These are phyloP conservation scores for Camelina neglecta DNA, from an alignment of 345 rosid species.

Conservation along the genomic window DNA sequence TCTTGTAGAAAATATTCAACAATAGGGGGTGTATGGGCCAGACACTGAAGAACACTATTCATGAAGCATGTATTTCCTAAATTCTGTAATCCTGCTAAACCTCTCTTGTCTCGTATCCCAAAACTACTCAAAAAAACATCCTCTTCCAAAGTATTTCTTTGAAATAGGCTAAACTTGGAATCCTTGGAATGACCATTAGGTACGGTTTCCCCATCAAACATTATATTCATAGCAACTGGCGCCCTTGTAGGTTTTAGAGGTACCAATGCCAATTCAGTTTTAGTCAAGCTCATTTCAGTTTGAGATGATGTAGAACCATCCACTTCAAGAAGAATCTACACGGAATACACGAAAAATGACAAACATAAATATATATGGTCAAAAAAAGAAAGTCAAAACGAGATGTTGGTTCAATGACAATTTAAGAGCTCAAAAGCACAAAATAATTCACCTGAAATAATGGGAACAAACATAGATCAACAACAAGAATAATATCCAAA, in stretches of 20 bases:
- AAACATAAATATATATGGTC: constrained; percentile 18
- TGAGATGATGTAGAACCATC: constrained; percentile 52
- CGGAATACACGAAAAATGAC: constrained; percentile 36
- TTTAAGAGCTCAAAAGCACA: not conserved
- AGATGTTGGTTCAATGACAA: constrained; percentile 3
- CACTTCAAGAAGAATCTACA: constrained; percentile 83
- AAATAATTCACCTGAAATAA: not conserved
- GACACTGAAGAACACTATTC: constrained; percentile 94
- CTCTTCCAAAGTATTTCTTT: constrained; percentile 48
- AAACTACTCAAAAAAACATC: constrained; percentile 49
- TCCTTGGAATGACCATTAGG: constrained; percentile 71
- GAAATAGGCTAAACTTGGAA: constrained; percentile 48
- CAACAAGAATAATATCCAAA: constrained; percentile 13
- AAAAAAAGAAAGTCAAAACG: constrained; percentile 9
- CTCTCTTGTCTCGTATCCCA: constrained; percentile 66
- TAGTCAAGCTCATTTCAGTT: constrained; percentile 59
- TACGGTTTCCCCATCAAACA: constrained; percentile 64
- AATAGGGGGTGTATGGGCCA: constrained; percentile 83
- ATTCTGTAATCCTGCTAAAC: constrained; percentile 91
- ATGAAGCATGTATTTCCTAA: constrained; percentile 97
- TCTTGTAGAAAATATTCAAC: constrained; percentile 86
- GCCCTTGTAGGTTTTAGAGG: constrained; percentile 64
- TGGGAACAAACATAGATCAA: not conserved
- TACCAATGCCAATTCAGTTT: constrained; percentile 77
- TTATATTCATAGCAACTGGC: constrained; percentile 52